A percentile compares a stretch with the other conserved stretches of the same genome.
Evolutionary conservation across 768 basidiomycete genomes (phyloP).

Genomic region (Russula vinacea): DNA sequence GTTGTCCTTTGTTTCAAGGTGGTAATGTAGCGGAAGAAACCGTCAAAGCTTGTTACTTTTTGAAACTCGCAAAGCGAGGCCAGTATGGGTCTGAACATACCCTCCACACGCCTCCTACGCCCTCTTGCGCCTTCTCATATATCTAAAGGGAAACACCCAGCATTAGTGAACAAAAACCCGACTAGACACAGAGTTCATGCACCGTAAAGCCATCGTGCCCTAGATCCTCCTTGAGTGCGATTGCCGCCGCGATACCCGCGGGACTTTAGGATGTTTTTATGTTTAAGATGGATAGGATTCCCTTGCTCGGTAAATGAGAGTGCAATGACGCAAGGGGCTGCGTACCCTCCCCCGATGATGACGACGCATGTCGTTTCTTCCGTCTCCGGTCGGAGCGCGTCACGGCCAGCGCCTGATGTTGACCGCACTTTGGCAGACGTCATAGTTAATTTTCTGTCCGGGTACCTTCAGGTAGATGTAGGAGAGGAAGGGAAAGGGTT

Average conservation of each 20-base stretch:
- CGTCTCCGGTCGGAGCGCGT: constrained; percentile 19
- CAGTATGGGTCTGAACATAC: too few relatives aligned
- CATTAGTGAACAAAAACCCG: background rate
- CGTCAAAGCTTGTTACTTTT: background rate
- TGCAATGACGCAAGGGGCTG: background rate
- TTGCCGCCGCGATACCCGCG: constrained; percentile 35
- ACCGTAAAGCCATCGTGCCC: constrained; percentile 37
- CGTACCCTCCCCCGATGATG: constrained; percentile 35
- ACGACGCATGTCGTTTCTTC: constrained; percentile 25
- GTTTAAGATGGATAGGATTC: background rate
- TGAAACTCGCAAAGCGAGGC: background rate
- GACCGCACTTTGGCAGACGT: background rate
- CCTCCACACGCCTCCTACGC: constrained; percentile 35
- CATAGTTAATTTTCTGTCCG: background rate
- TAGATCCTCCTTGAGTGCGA: constrained; percentile 36
- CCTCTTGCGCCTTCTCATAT: constrained; percentile 34
- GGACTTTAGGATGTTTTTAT: constrained; percentile 22
- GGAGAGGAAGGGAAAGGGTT: background rate
- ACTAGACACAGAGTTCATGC: constrained; percentile 8
- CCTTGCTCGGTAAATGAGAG: background rate
- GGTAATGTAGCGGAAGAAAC: background rate
- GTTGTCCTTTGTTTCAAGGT: constrained; percentile 28
- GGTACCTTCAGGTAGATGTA: background rate
- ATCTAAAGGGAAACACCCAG: constrained; percentile 32
- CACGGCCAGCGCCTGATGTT: background rate